Evolutionary conservation across 1,284 basidiomycete species (phyloP), one percentile per base, ranked within the genome.

Genomic region (Cerioporus squamosus): DNA sequence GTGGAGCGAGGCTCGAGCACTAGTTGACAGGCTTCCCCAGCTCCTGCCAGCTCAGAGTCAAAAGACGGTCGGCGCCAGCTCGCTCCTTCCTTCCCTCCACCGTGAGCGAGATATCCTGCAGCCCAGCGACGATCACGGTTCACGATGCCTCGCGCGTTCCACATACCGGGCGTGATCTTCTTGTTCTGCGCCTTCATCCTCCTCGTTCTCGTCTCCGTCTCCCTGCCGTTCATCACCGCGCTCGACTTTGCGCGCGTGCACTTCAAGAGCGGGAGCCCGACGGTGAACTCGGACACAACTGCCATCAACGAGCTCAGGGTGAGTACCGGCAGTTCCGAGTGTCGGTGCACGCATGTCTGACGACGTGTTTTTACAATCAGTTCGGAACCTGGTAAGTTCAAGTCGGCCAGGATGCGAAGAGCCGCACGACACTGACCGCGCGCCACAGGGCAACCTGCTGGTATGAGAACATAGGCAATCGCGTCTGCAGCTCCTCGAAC

Each of bases 131-230:
- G 26, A 12, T 29, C 26, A 24, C 43, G 29, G 14, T 10, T 49
- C 44, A 31, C 44, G 40, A 59, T 67, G 60, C 44, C 62, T 26
- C 65, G 65, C 40, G 23, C 56, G 7, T 86, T 88, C 73, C 87
- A 86, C 66, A 77, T 90, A 58, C 85, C 87, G 2, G 87, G 85
- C 29, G 70, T 86, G 36, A 66, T 88, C 60, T 81, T 90, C 68
- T 77, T 91, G 53, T 75, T 84, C 64, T 73, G 72, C 51, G 88
- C 90, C 26, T 81, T 90, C 59, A 79, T 88, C 5, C 81, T 91
- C 55, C 81, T 81, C 66, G 76, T 91, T 70, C 73, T 92, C 61
- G 82, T 85, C 44, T 85, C 88, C 20, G 79, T 92, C 49, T 91
- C 89, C 4, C 74, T 91, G 6, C 90, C 90, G 1, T 85, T 76